These are phyloP conservation scores for Trichoderma citrinoviride DNA, from an alignment of 2,329 filamentous ascomycete species.

Conservation along the genomic window DNA sequence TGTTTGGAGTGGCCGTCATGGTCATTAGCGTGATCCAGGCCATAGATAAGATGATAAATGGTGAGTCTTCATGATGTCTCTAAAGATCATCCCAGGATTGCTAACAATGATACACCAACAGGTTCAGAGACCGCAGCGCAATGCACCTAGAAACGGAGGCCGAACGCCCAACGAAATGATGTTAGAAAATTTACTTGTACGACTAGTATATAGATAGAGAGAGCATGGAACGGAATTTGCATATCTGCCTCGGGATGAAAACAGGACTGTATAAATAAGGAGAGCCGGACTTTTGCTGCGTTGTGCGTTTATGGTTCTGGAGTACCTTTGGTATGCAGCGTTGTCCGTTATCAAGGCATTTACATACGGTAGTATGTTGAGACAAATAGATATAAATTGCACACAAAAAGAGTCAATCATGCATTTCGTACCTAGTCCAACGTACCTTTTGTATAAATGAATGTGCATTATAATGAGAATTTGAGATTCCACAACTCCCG, in stretches of 20 bases:
- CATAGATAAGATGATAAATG: conserved; percentile 61
- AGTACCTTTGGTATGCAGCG: not conserved
- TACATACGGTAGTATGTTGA: not conserved
- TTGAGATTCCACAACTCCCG: not conserved
- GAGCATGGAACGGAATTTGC: conserved; percentile 15
- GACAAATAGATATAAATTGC: not conserved
- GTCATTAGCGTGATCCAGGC: conserved; percentile 74
- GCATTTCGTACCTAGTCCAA: too few relatives aligned
- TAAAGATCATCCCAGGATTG: not conserved
- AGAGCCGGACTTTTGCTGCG: not conserved
- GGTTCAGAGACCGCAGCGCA: conserved; percentile 17
- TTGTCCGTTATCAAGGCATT: not conserved
- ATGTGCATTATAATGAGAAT: not conserved
- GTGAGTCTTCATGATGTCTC: conserved; percentile 30
- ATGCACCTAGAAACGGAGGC: conserved; percentile 17
- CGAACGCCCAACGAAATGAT: not conserved
- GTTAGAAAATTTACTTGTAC: conserved; percentile 9
- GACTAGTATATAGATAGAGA: conserved; percentile 12
- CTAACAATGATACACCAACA: not conserved
- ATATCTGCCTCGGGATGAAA: not conserved
- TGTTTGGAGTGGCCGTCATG: conserved; percentile 79
- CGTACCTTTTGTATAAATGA: not conserved
- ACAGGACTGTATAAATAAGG: not conserved
- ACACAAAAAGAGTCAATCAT: not conserved
- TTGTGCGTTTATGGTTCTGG: not conserved